phyloP scores from a whole-genome alignment of 352 stramenopile genomes.

The Phytophthora cajani region DNA sequence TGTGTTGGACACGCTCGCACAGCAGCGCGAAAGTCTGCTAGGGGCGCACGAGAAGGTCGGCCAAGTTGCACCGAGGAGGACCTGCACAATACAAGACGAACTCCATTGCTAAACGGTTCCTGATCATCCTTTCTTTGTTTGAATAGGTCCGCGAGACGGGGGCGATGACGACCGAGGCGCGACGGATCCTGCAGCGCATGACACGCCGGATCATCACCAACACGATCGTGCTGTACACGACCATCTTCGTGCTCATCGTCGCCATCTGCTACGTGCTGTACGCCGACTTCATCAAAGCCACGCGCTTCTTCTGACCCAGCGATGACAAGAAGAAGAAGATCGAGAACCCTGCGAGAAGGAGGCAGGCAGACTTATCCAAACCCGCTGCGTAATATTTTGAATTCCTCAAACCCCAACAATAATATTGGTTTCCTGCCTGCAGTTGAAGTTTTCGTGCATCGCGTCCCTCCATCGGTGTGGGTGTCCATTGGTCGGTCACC shows the following conservation, averaged over 20 bases:
- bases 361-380: neutral
- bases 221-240: slow-evolving; percentile 81
- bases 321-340: neutral
- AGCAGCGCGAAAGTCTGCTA: slow-evolving; percentile 76
- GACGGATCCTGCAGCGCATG: slow-evolving; percentile 78
- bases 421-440: neutral
- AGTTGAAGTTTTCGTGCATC: slow-evolving; percentile 2
- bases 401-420: neutral
- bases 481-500: neutral
- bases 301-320: slow-evolving; percentile 29
- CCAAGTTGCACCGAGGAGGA: neutral
- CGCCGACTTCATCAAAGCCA: slow-evolving; percentile 70
- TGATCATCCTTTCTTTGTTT: neutral
- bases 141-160: slow-evolving; percentile 75
- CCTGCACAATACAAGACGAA: neutral
- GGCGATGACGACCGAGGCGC: slow-evolving; percentile 67
- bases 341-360: neutral
- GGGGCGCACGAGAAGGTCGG: slow-evolving; percentile 72
- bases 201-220: slow-evolving; percentile 80
- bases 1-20: slow-evolving; percentile 71
- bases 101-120: slow-evolving; percentile 7
- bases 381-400: slow-evolving; percentile 2
- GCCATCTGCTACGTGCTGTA: slow-evolving; percentile 82
- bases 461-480: slow-evolving; percentile 17
- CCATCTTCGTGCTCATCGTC: slow-evolving; percentile 70